Evolutionary conservation across 2,329 filamentous ascomycete species (phyloP).

Genomic region (Lomentospora prolificans): DNA sequence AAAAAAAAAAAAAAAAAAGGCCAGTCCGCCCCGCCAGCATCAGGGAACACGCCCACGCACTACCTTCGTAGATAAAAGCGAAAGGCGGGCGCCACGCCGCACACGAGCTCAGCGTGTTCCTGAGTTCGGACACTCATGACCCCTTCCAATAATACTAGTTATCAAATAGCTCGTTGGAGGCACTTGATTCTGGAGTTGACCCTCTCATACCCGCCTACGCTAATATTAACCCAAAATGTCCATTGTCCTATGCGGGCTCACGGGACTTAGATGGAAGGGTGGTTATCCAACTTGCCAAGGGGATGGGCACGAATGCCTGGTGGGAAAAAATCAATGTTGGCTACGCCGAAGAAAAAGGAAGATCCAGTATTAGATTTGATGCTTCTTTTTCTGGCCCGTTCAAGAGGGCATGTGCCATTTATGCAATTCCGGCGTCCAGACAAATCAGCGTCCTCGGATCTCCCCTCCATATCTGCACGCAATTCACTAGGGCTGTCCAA

Average conservation of each 20-base stretch:
- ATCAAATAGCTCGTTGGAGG: not conserved
- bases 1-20: no score
- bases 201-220: not conserved
- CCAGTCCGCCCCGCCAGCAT: no score
- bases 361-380: not conserved
- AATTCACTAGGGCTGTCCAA: not conserved
- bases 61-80: no score
- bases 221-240: not conserved
- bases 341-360: no score
- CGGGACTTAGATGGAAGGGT: no score
- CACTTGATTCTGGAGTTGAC: not conserved
- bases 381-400: not conserved
- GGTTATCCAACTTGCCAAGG: no score
- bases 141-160: not conserved
- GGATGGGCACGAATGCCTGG: no score
- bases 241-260: no score
- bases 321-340: not conserved
- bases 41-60: not conserved
- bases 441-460: not conserved
- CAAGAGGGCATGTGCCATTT: slow-evolving; percentile 1
- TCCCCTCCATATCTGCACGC: not conserved
- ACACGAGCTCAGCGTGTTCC: not conserved
- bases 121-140: not conserved
- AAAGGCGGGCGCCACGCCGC: not conserved
- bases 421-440: not conserved